Base-by-base conservation (phyloP, 148 eudicot genomes). In the Camellia lanceoleosa region DNA sequence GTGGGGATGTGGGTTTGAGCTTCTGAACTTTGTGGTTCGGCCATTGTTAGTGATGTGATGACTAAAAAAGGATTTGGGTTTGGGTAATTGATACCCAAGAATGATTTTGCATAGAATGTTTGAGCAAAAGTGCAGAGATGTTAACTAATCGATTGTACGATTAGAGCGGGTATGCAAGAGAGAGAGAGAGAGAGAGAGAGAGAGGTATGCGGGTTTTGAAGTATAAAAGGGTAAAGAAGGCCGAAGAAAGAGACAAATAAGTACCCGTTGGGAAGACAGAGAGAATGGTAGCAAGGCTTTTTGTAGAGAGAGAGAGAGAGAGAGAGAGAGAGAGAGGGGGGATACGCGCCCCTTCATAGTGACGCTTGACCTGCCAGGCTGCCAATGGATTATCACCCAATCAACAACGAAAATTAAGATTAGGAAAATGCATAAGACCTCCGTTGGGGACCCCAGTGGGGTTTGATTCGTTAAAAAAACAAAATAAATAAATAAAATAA, bases 311-410 rank as follows among this genome's bases (percentile, higher is more conserved):
- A 23, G 80, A 41, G 74, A 8, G 44, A n/a, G 10, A 49, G n/a
- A n/a, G 79, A 20, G 43, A 19, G 72, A 3, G 9, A 43, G 74
- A 49, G 13, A 14, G n/a, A 71, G 76, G 59, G n/a, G n/a, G 23
- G 23, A 7, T 46, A 72, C 61, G 76, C 76, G 70, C 70, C 49
- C 60, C 43, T 47, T 79, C 55, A 49, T 10, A 79, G 70, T 62
- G 77, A 71, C 82, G 3, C 59, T 61, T 47, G 55, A 79, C 56
- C 82, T 71, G 71, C 52, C 75, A 76, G 49, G 19, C 3, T 9
- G 5, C 1, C 19, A 12, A 38, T 13, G 7, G 3, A 7, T 30
- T 0, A 30, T 30, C 30, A 30, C 1, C 30, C 30, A 30, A 30
- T 30, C 30, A 30, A 30, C 30, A 30, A 30, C 30, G 30, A 30